Percentiles rank a stretch among this genome's conserved stretches.
Conservation (phyloP, 495 filamentous ascomycete genomes). For the Penicillium coffeae region DNA sequence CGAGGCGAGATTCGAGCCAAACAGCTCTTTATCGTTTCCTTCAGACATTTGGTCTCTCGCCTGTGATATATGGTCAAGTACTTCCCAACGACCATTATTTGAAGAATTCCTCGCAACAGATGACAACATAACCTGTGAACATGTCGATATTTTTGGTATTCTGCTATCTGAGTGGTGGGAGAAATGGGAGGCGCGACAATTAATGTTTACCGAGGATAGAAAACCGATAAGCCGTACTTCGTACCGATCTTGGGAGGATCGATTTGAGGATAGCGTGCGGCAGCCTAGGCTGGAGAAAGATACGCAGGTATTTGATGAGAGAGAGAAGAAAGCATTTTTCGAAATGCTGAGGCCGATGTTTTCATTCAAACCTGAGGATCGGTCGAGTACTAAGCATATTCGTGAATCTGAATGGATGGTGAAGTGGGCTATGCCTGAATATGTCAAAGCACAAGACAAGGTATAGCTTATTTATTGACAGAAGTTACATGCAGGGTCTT, state of each 20-base stretch:
- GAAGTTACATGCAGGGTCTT: no score
- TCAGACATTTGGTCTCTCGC: background rate
- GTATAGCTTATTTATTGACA: no score
- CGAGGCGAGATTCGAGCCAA: background rate
- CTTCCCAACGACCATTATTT: background rate
- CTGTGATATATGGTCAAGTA: background rate
- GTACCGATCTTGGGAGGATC: background rate
- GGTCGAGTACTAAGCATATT: conserved; percentile 21
- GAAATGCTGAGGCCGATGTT: background rate
- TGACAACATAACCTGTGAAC: background rate
- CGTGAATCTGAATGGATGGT: conserved; percentile 28
- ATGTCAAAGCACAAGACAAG: no score
- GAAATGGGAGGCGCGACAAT: background rate
- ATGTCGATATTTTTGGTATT: background rate
- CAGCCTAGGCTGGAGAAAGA: background rate
- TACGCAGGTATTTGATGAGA: background rate
- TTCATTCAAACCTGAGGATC: conserved; percentile 14
- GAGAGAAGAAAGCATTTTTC: background rate
- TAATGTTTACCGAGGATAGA: background rate
- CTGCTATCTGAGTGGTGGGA: background rate
- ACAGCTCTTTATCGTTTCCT: background rate
- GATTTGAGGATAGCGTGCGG: background rate
- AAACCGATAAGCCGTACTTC: background rate
- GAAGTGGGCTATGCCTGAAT: conserved; percentile 28
- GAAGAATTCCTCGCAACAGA: background rate